These are phyloP conservation scores for Lepidium sativum DNA, from an alignment of 345 rosid genomes.

Conservation along the genomic window DNA sequence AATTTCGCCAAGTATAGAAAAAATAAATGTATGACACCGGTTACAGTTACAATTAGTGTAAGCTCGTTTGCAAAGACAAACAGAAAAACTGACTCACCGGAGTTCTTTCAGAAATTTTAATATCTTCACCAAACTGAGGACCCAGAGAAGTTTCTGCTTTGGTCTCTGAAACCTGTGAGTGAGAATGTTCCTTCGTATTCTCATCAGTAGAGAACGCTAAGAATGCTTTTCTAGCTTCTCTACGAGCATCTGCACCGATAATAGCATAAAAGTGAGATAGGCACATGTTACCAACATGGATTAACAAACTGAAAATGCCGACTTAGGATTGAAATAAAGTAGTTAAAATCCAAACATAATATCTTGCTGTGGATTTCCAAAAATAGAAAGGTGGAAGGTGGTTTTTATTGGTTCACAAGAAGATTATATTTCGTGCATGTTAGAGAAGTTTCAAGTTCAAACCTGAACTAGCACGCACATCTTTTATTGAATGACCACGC, in stretches of 20 bases:
- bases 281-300: not conserved
- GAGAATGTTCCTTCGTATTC: slow-evolving; percentile 26
- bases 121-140: slow-evolving; percentile 33
- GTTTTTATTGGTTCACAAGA: not conserved
- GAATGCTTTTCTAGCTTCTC: slow-evolving; percentile 95
- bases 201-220: slow-evolving; percentile 76
- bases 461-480: slow-evolving; percentile 46
- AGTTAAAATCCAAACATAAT: not conserved
- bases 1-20: not conserved
- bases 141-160: slow-evolving; percentile 32
- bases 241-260: slow-evolving; percentile 57
- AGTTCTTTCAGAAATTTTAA: slow-evolving; percentile 44
- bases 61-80: slow-evolving; percentile 4
- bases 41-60: not conserved
- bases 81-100: slow-evolving; percentile 55
- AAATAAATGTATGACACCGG: not conserved
- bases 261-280: slow-evolving; percentile 4
- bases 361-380: not conserved
- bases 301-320: not conserved
- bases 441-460: slow-evolving; percentile 8
- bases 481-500: slow-evolving; percentile 76
- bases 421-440: not conserved
- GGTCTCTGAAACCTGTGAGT: slow-evolving; percentile 33
- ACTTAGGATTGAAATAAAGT: not conserved
- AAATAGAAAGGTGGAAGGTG: not conserved